Evolutionary conservation across 169 alveolate genomes (phyloP).

Genomic region (Plasmodium malariae): DNA sequence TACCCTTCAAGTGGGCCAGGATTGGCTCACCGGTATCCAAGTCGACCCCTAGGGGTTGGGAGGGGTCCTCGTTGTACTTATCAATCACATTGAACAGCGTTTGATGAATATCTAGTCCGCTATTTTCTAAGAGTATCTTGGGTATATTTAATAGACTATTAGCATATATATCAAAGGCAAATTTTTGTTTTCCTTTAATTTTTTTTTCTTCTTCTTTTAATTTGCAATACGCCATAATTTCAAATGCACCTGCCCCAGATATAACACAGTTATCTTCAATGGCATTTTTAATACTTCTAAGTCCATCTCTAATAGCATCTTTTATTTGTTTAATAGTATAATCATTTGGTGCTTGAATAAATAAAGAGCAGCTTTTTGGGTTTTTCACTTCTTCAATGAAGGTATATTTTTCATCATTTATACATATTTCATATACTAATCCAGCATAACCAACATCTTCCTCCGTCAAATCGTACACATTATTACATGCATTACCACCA

Average conservation of each 20-base stretch:
- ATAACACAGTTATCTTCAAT: constrained; percentile 95
- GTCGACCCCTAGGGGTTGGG: constrained; percentile 96
- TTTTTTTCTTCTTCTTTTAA: constrained; percentile 88
- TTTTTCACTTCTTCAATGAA: constrained; percentile 97
- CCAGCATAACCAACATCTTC: constrained; percentile 98
- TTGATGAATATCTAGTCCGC: constrained; percentile 96
- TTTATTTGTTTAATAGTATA: constrained; percentile 95
- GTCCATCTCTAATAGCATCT: constrained; percentile 98
- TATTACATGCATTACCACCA: constrained; percentile 98
- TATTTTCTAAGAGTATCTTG: constrained; percentile 96
- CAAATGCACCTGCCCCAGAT: constrained; percentile 99
- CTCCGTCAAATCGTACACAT: constrained; percentile 96
- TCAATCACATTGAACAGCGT: constrained; percentile 92
- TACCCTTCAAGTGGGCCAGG: constrained; percentile 94
- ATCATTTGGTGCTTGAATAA: constrained; percentile 98
- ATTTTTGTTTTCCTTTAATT: constrained; percentile 95
- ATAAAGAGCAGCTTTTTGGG: constrained; percentile 97
- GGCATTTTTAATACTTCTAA: constrained; percentile 97
- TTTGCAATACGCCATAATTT: constrained; percentile 92
- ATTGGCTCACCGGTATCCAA: constrained; percentile 94
- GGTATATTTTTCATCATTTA: constrained; percentile 99
- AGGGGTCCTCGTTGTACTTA: constrained; percentile 87
- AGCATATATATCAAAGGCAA: constrained; percentile 97
- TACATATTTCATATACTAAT: constrained; percentile 94
- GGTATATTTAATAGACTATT: constrained; percentile 96